Base-by-base conservation (phyloP, 805 yeast species). In the Ogataea dorogensis region DNA sequence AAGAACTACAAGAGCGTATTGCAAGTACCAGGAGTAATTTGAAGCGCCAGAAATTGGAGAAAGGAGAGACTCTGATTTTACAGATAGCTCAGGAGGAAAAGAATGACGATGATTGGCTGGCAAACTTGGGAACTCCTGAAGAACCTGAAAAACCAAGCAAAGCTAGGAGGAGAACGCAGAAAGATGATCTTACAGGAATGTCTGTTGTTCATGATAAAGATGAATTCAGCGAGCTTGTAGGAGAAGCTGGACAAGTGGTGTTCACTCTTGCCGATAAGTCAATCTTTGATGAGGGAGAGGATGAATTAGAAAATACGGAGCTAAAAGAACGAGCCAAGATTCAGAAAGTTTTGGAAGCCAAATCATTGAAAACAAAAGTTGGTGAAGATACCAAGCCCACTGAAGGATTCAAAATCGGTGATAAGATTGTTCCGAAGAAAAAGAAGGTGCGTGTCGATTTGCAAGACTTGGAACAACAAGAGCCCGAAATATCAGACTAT, bases 201-300 rank as follows among this genome's bases (percentile, higher is more conserved):
- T 63, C 61, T 24, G 63, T 79, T 3, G 73, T 68, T 0, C 84
- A 79, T 52, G 56, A 59, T 21, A 24, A 62, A 8, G 51, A 51
- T n/a, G 70, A 69, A n/a, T 50, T 79, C 8, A 46, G 50, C 2
- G 50, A 54, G 10, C 46, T 70, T 1, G 16, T 42, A 3, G 46
- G 59, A n/a, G 40, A 41, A 19, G n/a, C 63, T n/a, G 31, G 32
- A 14, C 64, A 67, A 5, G 73, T 66, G 1, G 63, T 81, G 3
- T 59, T 84, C 33, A 82, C 88, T 0, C 61, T 83, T 32, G 70
- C 75, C 31, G 86, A 79, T 44, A 47, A 54, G n/a, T 56, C 59
- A 15, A 42, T 73, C 11, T 44, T 66, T 11, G 67, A 53, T 23
- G 66, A 52, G 2, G 63, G 59, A 16, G 63, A 57, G 44, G 62